Evolutionary conservation across 495 filamentous ascomycete species (phyloP).

Genomic region (Xylaria telfairii): DNA sequence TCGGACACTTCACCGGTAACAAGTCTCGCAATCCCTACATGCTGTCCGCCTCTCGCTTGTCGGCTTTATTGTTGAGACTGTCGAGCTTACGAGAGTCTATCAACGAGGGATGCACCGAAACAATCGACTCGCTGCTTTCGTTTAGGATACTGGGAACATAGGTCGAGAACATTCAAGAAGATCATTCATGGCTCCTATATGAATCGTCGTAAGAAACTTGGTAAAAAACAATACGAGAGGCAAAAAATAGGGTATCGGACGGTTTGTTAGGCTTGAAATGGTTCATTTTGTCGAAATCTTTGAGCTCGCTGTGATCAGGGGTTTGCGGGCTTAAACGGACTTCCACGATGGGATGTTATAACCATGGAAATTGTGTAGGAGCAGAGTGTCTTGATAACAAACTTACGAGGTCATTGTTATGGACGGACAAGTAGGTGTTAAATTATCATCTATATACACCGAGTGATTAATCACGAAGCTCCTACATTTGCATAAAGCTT

Average conservation of each 20-base stretch:
- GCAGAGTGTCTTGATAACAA: background rate
- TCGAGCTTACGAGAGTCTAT: background rate
- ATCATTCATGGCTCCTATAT: no score
- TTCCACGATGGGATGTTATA: background rate
- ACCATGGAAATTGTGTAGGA: background rate
- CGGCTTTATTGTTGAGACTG: background rate
- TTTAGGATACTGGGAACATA: background rate
- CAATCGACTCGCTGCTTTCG: background rate
- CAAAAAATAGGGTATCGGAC: no score
- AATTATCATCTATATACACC: background rate
- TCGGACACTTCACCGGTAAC: background rate
- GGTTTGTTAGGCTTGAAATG: background rate
- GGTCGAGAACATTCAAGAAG: background rate
- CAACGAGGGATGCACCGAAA: background rate
- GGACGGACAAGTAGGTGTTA: background rate
- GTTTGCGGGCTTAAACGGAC: background rate
- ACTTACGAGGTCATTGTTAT: background rate
- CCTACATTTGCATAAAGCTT: background rate
- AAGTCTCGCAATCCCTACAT: no score
- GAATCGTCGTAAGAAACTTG: no score
- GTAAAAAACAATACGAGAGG: no score
- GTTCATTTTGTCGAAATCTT: background rate
- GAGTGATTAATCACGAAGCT: background rate
- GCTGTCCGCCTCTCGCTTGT: background rate
- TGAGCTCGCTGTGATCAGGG: background rate